Evolutionary conservation across 129 eudicot species (phyloP).

Genomic region (Erigeron canadensis): DNA sequence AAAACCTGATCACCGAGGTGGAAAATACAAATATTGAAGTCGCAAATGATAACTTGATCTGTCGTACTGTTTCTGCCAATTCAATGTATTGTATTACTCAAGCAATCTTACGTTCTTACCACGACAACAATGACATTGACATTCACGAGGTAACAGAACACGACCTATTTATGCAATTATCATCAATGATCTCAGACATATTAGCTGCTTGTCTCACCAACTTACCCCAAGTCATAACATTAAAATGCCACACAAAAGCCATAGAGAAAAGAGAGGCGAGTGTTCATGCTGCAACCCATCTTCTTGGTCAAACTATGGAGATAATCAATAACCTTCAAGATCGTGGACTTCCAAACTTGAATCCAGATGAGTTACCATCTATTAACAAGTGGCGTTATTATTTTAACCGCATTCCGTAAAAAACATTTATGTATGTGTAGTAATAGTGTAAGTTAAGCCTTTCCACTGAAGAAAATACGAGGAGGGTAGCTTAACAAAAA

Average conservation of each 20-base stretch:
- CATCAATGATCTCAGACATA: background rate
- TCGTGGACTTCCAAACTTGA: too few species aligned
- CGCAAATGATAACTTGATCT: background rate
- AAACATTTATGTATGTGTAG: too few species aligned
- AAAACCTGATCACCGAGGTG: too few species aligned
- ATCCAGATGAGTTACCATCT: background rate
- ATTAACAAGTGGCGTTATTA: background rate
- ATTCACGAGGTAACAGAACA: background rate
- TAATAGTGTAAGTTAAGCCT: too few species aligned
- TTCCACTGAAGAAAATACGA: too few species aligned
- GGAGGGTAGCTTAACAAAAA: too few species aligned
- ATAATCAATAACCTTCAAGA: constrained; percentile 1
- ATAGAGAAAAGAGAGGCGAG: background rate
- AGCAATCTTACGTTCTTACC: background rate
- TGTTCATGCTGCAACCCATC: background rate
- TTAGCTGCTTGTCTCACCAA: background rate
- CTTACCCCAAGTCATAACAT: constrained; percentile 3
- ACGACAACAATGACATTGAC: background rate
- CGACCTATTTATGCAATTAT: background rate
- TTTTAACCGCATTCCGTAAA: background rate
- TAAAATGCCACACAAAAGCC: background rate
- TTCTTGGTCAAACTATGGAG: background rate
- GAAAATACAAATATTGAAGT: too few species aligned
- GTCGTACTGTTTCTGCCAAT: background rate
- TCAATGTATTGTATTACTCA: background rate